These are phyloP conservation scores for Neurospora sp. DNA, from an alignment of 495 filamentous ascomycete genomes.

Conservation along the genomic window DNA sequence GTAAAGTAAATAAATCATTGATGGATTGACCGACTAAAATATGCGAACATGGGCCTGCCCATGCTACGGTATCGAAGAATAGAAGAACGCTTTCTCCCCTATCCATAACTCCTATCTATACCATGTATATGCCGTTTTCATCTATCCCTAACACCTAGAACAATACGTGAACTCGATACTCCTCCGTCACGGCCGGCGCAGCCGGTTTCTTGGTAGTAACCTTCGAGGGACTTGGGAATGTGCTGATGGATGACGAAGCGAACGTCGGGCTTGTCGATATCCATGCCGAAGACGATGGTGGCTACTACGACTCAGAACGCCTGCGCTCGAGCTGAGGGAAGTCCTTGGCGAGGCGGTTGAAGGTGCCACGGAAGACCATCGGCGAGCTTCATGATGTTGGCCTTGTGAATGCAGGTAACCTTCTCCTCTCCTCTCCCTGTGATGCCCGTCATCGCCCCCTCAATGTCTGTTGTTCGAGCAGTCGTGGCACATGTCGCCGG, in stretches of 20 bases:
- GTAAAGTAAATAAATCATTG: background rate
- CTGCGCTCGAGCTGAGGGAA: conserved; percentile 84
- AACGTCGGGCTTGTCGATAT: conserved; percentile 96
- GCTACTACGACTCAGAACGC: conserved; percentile 66
- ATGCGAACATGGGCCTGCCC: background rate
- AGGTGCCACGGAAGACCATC: conserved; percentile 97
- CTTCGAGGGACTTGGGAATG: conserved; percentile 87
- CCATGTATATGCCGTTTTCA: background rate
- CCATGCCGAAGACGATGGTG: conserved; percentile 98
- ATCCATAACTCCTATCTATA: background rate
- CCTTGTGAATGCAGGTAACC: conserved; percentile 99
- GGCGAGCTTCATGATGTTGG: conserved; percentile 99
- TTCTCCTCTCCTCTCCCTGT: conserved; percentile 37
- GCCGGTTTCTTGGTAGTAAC: conserved; percentile 96
- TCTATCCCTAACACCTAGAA: background rate
- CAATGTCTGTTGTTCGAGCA: background rate
- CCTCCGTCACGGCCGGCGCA: conserved; percentile 27
- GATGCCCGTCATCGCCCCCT: background rate
- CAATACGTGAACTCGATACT: background rate
- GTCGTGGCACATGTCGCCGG: background rate
- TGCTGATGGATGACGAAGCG: conserved; percentile 89
- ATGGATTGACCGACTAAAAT: background rate
- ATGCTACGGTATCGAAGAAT: background rate
- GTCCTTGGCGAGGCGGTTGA: conserved; percentile 83
- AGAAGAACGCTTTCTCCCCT: background rate